Base-by-base conservation (phyloP, 2,329 filamentous ascomycete genomes). In the Ophiostoma ulmi region DNA sequence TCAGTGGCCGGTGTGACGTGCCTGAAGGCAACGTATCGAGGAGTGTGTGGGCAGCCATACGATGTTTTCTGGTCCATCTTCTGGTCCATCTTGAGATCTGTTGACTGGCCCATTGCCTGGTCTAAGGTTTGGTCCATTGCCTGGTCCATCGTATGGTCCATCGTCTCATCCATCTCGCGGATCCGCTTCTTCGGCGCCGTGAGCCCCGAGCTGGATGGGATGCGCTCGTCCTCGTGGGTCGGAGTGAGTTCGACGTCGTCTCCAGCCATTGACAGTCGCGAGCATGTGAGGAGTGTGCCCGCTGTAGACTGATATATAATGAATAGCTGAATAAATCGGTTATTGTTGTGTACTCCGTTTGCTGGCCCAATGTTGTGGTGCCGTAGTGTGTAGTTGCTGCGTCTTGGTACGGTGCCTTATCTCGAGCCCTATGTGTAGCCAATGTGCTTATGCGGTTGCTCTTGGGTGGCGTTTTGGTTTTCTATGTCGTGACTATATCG, bases 151-250 rank as follows among this genome's bases (percentile, higher is more conserved):
- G 65, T 41, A 41, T 67, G 69, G 63, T 68, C 69, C 22, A 58
- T 68, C 48, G 69, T 72, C 44, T 72, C 68, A 41, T 72, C 70
- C 70, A 71, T 71, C 58, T 71, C 68, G 64, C 68, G 67, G 69
- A 55, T 71, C 71, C 69, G 68, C 67, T 71, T 72, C 52, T 67
- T 64, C 63, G 70, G 70, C 68, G 68, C 39, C n/a, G 75, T 74
- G 35, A 75, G 70, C 55, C 74, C 67, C 58, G 70, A 71, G 44
- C 36, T 71, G 61, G 31, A 52, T 64, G 70, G 68, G 55, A 67
- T 36, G 61, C 41, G n/a, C 31, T 65, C 63, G 36, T 48, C 68
- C 38, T 63, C 55, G 38, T 69, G 52, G 68, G 52, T 64, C 68
- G 68, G 22, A 20, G 55, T 31, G 22, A 69, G 41, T 10, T 64